phyloP scores from a whole-genome alignment of 2,329 filamentous ascomycete genomes.

The Diplodia seriata region DNA sequence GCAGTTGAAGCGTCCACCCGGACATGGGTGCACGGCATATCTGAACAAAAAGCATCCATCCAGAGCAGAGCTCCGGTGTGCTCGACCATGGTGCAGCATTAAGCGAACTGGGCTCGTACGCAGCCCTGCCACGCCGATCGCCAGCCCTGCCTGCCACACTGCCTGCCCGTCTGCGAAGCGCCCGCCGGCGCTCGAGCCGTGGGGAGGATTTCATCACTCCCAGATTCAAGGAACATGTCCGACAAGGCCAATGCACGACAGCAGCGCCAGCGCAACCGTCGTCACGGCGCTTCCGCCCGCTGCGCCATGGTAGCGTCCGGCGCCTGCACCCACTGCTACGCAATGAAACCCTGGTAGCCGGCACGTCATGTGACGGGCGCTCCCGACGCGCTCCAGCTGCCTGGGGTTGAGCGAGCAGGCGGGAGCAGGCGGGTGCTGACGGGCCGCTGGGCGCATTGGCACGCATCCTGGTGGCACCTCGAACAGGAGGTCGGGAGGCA shows the following conservation, averaged over 20 bases:
- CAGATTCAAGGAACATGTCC: conserved; percentile 23
- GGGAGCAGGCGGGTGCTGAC: not conserved
- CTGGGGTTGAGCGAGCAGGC: not conserved
- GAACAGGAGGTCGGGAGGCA: conserved; percentile 1
- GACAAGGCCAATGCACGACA: conserved; percentile 20
- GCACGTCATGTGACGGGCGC: conserved; percentile 20
- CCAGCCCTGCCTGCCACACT: conserved; percentile 8
- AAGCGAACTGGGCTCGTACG: not conserved
- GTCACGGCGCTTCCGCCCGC: conserved; percentile 24
- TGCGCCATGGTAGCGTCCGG: conserved; percentile 9
- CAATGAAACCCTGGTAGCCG: conserved; percentile 26
- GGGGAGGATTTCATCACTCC: conserved; percentile 4
- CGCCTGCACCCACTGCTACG: conserved; percentile 13
- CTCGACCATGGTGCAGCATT: too few relatives aligned
- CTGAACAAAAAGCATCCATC: too few relatives aligned
- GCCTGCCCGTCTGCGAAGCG: conserved; percentile 1
- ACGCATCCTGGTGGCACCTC: conserved; percentile 1
- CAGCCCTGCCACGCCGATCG: conserved; percentile 22
- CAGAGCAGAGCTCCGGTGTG: too few relatives aligned
- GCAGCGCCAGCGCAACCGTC: conserved; percentile 27
- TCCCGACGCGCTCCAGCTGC: not conserved
- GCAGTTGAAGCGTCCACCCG: too few relatives aligned
- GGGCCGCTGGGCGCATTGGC: not conserved
- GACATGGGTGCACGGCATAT: too few relatives aligned
- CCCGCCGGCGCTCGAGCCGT: conserved; percentile 6